Base-by-base conservation (phyloP, 2,329 filamentous ascomycete species). In the Aspergillus ochraceoroseus region DNA sequence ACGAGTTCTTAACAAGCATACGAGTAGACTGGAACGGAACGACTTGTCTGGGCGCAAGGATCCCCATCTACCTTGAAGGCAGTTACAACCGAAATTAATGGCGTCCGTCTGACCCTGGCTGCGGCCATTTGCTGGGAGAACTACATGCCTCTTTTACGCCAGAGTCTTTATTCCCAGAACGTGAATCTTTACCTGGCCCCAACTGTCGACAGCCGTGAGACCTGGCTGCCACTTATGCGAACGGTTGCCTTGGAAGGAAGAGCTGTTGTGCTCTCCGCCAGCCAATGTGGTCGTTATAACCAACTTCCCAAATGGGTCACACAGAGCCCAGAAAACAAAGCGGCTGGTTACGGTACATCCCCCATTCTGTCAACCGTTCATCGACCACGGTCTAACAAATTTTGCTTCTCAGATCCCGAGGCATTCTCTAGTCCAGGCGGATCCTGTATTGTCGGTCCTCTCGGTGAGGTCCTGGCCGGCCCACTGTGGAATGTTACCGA, bases 71-170 rank as follows among this genome's bases (percentile, higher is more conserved):
- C 87, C 3, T 74, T 95, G 18, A 79, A 79, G 47, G 89, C 88
- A 3, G 79, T 95, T 1, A 83, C 79, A 17, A 88, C 87, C 1
- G 78, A 73, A 15, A 87, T 95, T 61, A 82, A 83, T 46, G 87
- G 87, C 34, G 77, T 88, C 2, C 80, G 79, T 48, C 67, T 95
- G 45, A 90, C 86, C 41, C 76, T 95, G 44, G 89, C 83, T 0
- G 81, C 85, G 2, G 90, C 88, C 3, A 94, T 96, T 51, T 95
- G 89, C 71, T 95, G 89, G 89, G 89, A 96, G 64, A 95, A 86
- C 63, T 94, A 90, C 68, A 95, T 95, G 88, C 89, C 89, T 0
- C 70, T 95, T 12, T 72, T 95, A 5, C 78, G 90, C 12, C 85
- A 94, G 60, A 76, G 80, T 11, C 72, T 95, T 25, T 96, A 95